Percentiles rank a stretch among this genome's conserved stretches.
phyloP scores from a whole-genome alignment of 805 yeast genomes.

The Nakazawaea anatomiae region DNA sequence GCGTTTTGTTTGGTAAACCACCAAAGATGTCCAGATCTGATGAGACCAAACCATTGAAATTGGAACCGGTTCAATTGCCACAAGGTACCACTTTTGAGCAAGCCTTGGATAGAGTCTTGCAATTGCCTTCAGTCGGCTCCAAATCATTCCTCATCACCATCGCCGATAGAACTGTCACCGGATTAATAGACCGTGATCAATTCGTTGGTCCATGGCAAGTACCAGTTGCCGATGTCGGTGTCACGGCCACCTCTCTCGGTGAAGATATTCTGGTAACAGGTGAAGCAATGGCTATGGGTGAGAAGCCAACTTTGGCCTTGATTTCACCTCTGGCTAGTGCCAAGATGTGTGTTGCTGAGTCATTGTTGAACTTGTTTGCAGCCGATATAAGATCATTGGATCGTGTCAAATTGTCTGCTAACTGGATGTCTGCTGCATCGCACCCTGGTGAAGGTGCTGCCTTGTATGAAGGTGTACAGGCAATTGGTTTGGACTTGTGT shows the following conservation, averaged over 20 bases:
- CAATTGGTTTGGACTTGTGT: slow-evolving; percentile 89
- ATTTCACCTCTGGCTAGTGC: slow-evolving; percentile 89
- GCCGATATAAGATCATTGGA: slow-evolving; percentile 78
- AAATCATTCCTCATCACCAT: slow-evolving; percentile 94
- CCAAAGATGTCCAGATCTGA: slow-evolving; percentile 89
- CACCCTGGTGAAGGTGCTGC: slow-evolving; percentile 95
- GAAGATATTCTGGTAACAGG: slow-evolving; percentile 69
- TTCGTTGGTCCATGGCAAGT: slow-evolving; percentile 99
- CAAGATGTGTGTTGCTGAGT: slow-evolving; percentile 92
- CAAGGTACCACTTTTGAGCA: slow-evolving; percentile 40
- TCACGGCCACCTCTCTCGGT: slow-evolving; percentile 86
- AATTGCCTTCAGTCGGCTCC: slow-evolving; percentile 90
- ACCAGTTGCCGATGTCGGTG: slow-evolving; percentile 98
- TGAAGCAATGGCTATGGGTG: slow-evolving; percentile 98
- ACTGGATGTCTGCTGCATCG: slow-evolving; percentile 98
- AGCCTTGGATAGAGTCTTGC: slow-evolving; percentile 76
- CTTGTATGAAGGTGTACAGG: slow-evolving; percentile 94
- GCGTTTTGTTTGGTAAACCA: slow-evolving; percentile 91
- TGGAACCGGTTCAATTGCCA: slow-evolving; percentile 30
- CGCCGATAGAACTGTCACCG: slow-evolving; percentile 97
- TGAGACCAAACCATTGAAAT: slow-evolving; percentile 49
- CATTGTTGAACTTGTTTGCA: slow-evolving; percentile 80
- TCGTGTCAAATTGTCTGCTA: slow-evolving; percentile 83
- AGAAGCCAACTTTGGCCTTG: slow-evolving; percentile 85
- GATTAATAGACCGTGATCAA: slow-evolving; percentile 94